phyloP scores from a whole-genome alignment of 75 land plant genomes.

The Pinus albicaulis region DNA sequence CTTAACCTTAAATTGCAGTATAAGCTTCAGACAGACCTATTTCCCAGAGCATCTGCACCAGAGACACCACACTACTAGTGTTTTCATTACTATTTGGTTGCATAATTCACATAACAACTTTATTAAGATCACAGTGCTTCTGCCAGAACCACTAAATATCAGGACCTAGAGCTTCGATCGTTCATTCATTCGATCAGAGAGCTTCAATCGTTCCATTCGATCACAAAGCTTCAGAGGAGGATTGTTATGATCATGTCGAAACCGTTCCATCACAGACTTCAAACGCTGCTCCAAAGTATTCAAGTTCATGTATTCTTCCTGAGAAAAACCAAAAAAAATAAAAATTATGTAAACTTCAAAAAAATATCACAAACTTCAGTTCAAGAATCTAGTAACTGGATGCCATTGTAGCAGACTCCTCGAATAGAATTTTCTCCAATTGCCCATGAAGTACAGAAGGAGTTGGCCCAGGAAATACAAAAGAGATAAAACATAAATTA shows the following conservation, averaged over 20 bases:
- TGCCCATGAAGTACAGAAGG: too few species aligned
- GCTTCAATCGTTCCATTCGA: slow-evolving; percentile 30
- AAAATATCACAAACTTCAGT: neutral
- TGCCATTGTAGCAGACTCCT: too few species aligned
- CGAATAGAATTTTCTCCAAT: too few species aligned
- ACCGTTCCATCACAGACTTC: slow-evolving; percentile 33
- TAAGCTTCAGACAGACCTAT: too few species aligned
- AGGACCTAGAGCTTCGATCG: slow-evolving; percentile 39
- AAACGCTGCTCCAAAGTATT: slow-evolving; percentile 68
- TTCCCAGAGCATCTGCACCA: too few species aligned
- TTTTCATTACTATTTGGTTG: slow-evolving; percentile 34
- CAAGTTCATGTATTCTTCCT: slow-evolving; percentile 80
- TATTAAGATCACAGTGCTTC: slow-evolving; percentile 14
- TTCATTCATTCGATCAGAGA: too few species aligned
- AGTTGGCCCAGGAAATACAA: too few species aligned
- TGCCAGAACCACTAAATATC: slow-evolving; percentile 36
- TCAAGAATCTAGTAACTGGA: too few species aligned
- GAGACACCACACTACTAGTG: too few species aligned
- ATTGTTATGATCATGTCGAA: slow-evolving; percentile 21
- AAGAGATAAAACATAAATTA: too few species aligned
- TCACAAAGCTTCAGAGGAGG: slow-evolving; percentile 51
- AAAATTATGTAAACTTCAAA: neutral
- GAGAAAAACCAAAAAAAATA: slow-evolving; percentile 2
- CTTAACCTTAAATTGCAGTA: too few species aligned
- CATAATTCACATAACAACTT: slow-evolving; percentile 29